Conservation (phyloP, 495 filamentous ascomycete species). For the Aspergillus avenaceus region DNA sequence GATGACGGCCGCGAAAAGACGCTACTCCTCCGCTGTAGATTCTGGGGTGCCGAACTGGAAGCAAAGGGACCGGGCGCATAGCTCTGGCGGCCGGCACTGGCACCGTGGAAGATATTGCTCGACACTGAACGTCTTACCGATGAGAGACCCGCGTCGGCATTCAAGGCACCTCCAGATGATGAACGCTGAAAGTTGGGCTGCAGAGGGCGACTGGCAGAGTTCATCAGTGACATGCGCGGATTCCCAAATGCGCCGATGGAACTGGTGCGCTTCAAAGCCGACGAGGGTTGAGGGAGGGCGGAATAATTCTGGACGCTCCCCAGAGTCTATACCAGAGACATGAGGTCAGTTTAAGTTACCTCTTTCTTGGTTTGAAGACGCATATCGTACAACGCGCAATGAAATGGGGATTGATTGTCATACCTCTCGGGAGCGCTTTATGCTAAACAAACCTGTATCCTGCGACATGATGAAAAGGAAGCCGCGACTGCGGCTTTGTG, state of each 20-base stretch:
- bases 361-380: constrained; percentile 1
- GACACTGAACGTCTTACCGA: constrained; percentile 86
- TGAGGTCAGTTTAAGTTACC: constrained; percentile 12
- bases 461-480: constrained; percentile 59
- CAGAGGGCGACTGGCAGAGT: constrained; percentile 81
- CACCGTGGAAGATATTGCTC: constrained; percentile 60
- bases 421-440: constrained; percentile 71
- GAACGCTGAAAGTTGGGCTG: constrained; percentile 82
- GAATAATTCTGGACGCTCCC: constrained; percentile 73
- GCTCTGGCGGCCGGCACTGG: constrained; percentile 58
- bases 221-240: constrained; percentile 74
- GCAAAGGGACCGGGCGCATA: constrained; percentile 62
- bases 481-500: constrained; percentile 31
- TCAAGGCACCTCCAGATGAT: constrained; percentile 70
- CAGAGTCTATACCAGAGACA: constrained; percentile 56
- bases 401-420: constrained; percentile 17
- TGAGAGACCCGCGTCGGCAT: constrained; percentile 69
- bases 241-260: constrained; percentile 68
- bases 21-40: constrained; percentile 72
- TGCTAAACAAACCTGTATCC: constrained; percentile 69
- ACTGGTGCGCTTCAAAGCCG: constrained; percentile 91
- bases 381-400: neutral
- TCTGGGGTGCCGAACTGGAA: constrained; percentile 38
- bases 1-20: constrained; percentile 67
- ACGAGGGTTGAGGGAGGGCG: constrained; percentile 82